phyloP scores from a whole-genome alignment of 2,329 filamentous ascomycete species.

The Calonectria pauciramosa region DNA sequence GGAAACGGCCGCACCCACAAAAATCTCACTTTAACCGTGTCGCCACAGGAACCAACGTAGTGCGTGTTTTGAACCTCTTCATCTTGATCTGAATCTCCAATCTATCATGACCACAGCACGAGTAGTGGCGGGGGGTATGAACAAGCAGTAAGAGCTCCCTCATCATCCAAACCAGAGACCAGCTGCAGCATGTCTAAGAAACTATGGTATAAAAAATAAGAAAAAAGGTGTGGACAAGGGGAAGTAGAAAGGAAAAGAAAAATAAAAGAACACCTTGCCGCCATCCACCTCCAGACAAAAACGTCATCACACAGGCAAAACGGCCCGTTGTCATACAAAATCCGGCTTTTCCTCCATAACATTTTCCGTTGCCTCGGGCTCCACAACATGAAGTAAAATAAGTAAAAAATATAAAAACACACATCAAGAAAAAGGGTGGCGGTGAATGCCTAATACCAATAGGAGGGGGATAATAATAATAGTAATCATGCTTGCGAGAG shows the following conservation, averaged over 20 bases:
- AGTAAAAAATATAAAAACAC: not conserved
- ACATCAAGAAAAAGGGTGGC: not conserved
- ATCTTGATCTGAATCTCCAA: constrained; percentile 33
- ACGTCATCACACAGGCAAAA: constrained; percentile 13
- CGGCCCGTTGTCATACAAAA: constrained; percentile 1
- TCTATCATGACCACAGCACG: constrained; percentile 39
- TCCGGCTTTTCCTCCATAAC: not conserved
- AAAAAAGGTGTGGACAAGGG: not conserved
- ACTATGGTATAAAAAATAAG: constrained; percentile 10
- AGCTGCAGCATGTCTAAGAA: constrained; percentile 7
- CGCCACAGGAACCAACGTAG: not conserved
- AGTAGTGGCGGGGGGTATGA: constrained; percentile 32
- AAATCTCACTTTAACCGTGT: not conserved
- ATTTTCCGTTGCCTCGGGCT: constrained; percentile 3
- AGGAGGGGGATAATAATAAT: constrained; percentile 3
- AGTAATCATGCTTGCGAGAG: constrained; percentile 18
- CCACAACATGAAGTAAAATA: not conserved
- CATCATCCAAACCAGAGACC: constrained; percentile 17
- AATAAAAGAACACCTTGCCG: not conserved
- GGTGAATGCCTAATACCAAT: not conserved
- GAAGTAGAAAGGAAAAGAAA: not conserved
- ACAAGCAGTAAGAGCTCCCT: constrained; percentile 15
- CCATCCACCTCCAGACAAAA: not conserved
- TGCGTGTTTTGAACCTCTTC: not conserved
- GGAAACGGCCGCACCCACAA: not conserved